phyloP scores from a whole-genome alignment of 805 yeast genomes.

The Sugiyamaella smithiae region DNA sequence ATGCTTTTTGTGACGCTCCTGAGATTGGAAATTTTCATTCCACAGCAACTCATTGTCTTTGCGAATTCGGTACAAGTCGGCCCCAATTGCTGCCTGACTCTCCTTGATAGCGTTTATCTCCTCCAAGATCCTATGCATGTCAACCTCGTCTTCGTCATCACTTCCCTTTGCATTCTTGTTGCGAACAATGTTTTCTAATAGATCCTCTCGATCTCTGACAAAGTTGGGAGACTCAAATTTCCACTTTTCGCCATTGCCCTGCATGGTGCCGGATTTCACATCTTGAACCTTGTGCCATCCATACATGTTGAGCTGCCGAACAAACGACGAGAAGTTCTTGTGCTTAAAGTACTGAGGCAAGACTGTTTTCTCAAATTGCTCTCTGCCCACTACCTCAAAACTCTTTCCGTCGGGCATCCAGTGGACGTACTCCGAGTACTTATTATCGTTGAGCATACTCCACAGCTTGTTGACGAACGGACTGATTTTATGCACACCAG shows the following conservation, averaged over 20 bases:
- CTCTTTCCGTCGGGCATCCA: constrained; percentile 88
- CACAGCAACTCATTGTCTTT: constrained; percentile 87
- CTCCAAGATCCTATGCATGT: constrained; percentile 50
- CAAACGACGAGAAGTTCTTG: constrained; percentile 92
- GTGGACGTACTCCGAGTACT: constrained; percentile 64
- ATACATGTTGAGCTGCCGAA: constrained; percentile 94
- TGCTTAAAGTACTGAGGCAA: constrained; percentile 94
- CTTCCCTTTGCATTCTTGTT: constrained; percentile 52
- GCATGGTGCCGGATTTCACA: constrained; percentile 60
- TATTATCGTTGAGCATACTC: constrained; percentile 88
- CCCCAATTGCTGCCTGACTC: constrained; percentile 77
- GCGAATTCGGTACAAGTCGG: constrained; percentile 77
- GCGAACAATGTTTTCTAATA: constrained; percentile 80
- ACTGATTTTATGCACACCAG: constrained; percentile 34
- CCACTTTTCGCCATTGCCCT: constrained; percentile 69
- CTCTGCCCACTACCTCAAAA: constrained; percentile 81
- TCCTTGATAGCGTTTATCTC: constrained; percentile 75
- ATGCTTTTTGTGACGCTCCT: constrained; percentile 84
- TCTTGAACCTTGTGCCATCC: constrained; percentile 99
- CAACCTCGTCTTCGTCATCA: constrained; percentile 41
- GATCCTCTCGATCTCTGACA: constrained; percentile 71
- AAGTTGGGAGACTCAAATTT: constrained; percentile 86
- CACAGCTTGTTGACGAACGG: constrained; percentile 93
- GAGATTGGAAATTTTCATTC: constrained; percentile 79
- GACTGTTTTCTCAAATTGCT: constrained; percentile 74